A percentile compares a stretch with the other conserved stretches of the same genome.
These are phyloP conservation scores for Torulaspora gathmanii DNA, from an alignment of 805 yeast genomes.

Conservation along the genomic window DNA sequence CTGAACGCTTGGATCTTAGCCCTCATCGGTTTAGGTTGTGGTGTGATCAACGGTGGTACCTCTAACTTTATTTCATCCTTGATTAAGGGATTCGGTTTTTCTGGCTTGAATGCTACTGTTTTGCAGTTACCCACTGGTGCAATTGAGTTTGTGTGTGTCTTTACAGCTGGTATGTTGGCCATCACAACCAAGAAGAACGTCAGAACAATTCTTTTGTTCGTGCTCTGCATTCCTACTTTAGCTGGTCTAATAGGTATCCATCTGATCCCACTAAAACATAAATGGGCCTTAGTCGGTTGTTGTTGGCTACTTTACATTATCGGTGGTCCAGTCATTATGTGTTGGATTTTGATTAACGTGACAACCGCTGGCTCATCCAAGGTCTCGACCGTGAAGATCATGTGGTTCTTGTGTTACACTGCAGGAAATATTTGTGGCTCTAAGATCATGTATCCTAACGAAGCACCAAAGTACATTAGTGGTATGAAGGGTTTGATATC, in stretches of 20 bases:
- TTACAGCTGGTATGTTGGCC: conserved; percentile 21
- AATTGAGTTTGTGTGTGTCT: conserved; percentile 21
- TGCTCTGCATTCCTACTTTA: conserved; percentile 22
- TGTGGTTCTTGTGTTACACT: conserved; percentile 22
- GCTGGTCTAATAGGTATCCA: conserved; percentile 22
- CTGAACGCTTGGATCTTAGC: conserved; percentile 16
- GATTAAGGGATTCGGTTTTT: conserved; percentile 22
- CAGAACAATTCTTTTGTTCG: conserved; percentile 15
- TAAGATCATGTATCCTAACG: conserved; percentile 18
- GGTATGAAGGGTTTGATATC: conserved; percentile 24
- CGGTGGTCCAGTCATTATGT: conserved; percentile 25
- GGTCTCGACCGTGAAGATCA: conserved; percentile 16
- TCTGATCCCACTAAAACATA: conserved; percentile 18
- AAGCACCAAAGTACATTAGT: conserved; percentile 20
- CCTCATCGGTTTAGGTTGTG: conserved; percentile 18
- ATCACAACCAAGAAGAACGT: conserved; percentile 19
- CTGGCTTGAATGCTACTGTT: conserved; percentile 19
- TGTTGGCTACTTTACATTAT: conserved; percentile 22
- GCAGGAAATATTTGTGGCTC: conserved; percentile 21
- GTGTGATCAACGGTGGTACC: conserved; percentile 20
- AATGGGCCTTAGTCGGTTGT: conserved; percentile 23
- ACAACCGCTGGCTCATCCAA: conserved; percentile 23
- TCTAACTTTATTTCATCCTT: conserved; percentile 21
- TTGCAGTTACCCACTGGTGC: conserved; percentile 23
- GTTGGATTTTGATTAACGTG: conserved; percentile 21